Conservation (phyloP, 805 yeast genomes). For the Hanseniaspora jakobsenii region DNA sequence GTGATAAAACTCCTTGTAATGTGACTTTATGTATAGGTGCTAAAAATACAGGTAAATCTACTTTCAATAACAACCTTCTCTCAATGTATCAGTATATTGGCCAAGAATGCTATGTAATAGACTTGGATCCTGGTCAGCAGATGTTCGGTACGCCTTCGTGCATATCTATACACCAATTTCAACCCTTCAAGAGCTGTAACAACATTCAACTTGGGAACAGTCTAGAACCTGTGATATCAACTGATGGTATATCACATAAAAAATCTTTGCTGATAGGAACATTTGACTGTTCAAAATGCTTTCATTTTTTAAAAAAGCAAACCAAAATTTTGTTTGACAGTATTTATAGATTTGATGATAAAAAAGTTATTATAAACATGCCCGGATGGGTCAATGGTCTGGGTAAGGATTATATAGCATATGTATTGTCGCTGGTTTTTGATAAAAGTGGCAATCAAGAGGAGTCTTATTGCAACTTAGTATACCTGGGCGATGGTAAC, state of each 20-base stretch:
- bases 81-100: no score
- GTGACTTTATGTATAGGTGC: slow-evolving; percentile 30
- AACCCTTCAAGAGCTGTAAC: slow-evolving; percentile 16
- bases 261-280: slow-evolving; percentile 11
- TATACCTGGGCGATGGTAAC: slow-evolving; percentile 1
- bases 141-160: slow-evolving; percentile 65
- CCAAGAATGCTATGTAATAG: no score
- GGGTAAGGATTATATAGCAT: slow-evolving; percentile 53
- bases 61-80: slow-evolving; percentile 43
- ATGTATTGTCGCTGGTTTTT: no score
- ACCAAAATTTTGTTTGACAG: slow-evolving; percentile 18
- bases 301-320: not conserved
- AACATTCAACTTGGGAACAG: slow-evolving; percentile 27
- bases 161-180: slow-evolving; percentile 37
- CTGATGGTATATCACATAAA: no score
- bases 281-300: slow-evolving; percentile 11
- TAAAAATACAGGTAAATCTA: slow-evolving; percentile 75
- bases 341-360: slow-evolving; percentile 33
- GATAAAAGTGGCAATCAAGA: no score
- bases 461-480: not conserved
- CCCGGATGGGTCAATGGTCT: slow-evolving; percentile 91
- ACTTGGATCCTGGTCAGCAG: slow-evolving; percentile 84
- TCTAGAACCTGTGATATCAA: no score
- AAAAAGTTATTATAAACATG: slow-evolving; percentile 41
- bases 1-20: not conserved